Evolutionary conservation across 2,329 filamentous ascomycete genomes (phyloP).

Genomic region (Botrytis pseudocinerea): DNA sequence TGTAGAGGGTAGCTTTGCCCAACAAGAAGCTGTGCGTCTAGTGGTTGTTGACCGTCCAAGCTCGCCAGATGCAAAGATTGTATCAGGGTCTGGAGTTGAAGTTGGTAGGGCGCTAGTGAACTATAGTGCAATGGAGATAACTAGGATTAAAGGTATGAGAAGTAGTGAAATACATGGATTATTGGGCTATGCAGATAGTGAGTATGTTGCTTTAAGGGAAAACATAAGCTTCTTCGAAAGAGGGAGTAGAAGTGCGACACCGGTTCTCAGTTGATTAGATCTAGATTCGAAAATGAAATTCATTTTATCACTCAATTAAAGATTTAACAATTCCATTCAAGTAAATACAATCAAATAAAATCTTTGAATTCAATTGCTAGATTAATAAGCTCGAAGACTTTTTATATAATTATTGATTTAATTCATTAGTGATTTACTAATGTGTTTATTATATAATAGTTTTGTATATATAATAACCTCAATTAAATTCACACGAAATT

Average conservation of each 20-base stretch:
- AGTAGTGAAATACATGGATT: constrained; percentile 78
- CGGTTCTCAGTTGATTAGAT: not conserved
- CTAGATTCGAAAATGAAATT: not conserved
- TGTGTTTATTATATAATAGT: too few species aligned
- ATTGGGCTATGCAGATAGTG: constrained; percentile 89
- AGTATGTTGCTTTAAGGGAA: constrained; percentile 87
- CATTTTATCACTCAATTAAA: not conserved
- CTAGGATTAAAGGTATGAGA: constrained; percentile 77
- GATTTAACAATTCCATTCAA: not conserved
- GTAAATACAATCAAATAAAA: not conserved
- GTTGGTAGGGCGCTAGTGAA: constrained; percentile 90
- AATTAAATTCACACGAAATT: too few species aligned
- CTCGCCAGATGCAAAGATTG: constrained; percentile 47
- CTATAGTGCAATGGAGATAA: constrained; percentile 84
- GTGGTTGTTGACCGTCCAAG: constrained; percentile 68
- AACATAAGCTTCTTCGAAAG: constrained; percentile 69
- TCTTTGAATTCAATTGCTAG: not conserved
- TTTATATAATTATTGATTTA: too few species aligned
- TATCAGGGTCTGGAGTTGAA: constrained; percentile 60
- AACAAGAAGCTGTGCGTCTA: constrained; percentile 88
- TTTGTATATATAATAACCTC: too few species aligned
- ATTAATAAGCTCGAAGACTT: too few species aligned
- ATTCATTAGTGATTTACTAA: too few species aligned
- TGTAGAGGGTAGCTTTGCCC: constrained; percentile 83
- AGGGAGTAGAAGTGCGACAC: constrained; percentile 36